Base-by-base conservation (phyloP, 139 green algal genomes). In the Astrephomene gubernaculifera region DNA sequence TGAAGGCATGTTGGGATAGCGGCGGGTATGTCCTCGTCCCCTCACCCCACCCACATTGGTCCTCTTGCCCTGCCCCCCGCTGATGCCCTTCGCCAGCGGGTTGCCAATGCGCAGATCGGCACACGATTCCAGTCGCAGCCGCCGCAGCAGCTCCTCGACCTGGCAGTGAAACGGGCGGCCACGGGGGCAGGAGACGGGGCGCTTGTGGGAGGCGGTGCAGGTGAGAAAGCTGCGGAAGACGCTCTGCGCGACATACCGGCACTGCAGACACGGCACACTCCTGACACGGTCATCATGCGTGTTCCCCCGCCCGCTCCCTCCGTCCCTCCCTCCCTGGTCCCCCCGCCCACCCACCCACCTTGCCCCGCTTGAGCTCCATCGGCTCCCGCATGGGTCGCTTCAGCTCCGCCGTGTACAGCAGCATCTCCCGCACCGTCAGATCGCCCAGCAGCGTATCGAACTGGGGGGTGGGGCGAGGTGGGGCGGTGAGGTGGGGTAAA, bases 391-490 rank as follows among this genome's bases (percentile, higher is more conserved):
- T 43, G 0, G 89, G 85, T n/a, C 90, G 85, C 89, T 96, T 96
- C 52, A 98, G 90, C 82, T 97, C 93, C 1, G 92, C 92, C 0
- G 93, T 97, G 90, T 98, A 98, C 82, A 96, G 64, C 49, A 98
- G 87, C 94, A 96, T 96, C 86, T 96, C 90, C 6, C 31, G 41
- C 24, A 87, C 85, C 38, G 95, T 86, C 79, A 95, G 87, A 10
- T 90, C 93, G 54, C 88, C 92, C 17, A 86, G 25, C 79, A 79
- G 79, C 65, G 73, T 92, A 65, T 93, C 90, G 86, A 70, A 70
- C n/a, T 70, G 63, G n/a, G 63, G 29, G 63, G 8, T 9, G 63
- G 63, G n/a, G 31, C 6, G 63, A 24, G 29, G 31, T n/a, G 63
- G 63, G 63, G 29, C 6, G 19, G 29, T 9, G 63, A 65, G 57